Percentiles rank a stretch among this genome's conserved stretches.
These are phyloP conservation scores for Pseudogymnoascus verrucosus DNA, from an alignment of 2,329 filamentous ascomycete species.

Conservation along the genomic window DNA sequence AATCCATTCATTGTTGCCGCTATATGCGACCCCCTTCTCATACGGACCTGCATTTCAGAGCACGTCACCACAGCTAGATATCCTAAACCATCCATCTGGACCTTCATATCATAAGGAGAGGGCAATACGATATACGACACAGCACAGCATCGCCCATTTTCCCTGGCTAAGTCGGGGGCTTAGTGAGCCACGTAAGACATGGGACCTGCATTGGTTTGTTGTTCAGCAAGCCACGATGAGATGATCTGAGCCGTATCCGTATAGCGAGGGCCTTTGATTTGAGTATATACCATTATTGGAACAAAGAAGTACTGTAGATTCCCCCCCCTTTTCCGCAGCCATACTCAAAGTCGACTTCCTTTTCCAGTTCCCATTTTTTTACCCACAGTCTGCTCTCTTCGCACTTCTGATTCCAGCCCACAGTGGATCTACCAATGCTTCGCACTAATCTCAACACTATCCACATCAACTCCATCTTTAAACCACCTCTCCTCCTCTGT, in stretches of 20 bases:
- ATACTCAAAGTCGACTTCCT: not conserved
- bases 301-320: not conserved
- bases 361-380: not conserved
- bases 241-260: not conserved
- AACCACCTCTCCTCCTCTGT: constrained; percentile 59
- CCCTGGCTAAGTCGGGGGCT: not conserved
- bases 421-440: constrained; percentile 49
- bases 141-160: not conserved
- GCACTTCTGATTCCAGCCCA: no score
- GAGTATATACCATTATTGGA: not conserved
- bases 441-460: constrained; percentile 57
- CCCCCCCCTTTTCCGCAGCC: not conserved
- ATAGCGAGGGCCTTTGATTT: not conserved
- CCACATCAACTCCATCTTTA: constrained; percentile 59
- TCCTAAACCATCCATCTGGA: not conserved
- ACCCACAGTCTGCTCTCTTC: no score
- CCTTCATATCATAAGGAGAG: not conserved
- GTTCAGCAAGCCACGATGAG: not conserved
- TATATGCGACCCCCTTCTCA: not conserved
- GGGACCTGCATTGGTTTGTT: not conserved
- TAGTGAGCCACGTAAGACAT: not conserved
- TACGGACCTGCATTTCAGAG: no score
- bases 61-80: not conserved
- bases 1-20: not conserved
- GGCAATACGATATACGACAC: not conserved